Percentiles rank a stretch among this genome's conserved stretches.
Evolutionary conservation across 768 basidiomycete genomes (phyloP).

Genomic region (Serendipita indica): DNA sequence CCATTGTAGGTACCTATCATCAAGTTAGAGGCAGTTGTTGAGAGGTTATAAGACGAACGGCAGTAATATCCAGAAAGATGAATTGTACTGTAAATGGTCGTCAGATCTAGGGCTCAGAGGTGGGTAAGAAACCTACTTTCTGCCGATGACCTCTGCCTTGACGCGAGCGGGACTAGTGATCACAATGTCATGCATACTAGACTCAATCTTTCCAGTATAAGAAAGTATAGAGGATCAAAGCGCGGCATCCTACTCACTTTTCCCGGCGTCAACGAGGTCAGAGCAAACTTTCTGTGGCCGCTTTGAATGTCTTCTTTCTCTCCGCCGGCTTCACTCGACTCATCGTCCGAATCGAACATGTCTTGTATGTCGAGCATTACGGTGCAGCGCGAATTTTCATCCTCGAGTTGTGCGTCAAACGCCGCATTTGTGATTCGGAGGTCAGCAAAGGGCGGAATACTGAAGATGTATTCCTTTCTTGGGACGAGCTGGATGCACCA

Average conservation of each 20-base stretch:
- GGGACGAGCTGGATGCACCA: slow-evolving; percentile 48
- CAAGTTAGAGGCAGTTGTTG: slow-evolving; percentile 4
- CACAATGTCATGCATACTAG: slow-evolving; percentile 52
- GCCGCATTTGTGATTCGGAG: slow-evolving; percentile 72
- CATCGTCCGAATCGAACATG: slow-evolving; percentile 24
- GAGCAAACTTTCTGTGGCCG: slow-evolving; percentile 33
- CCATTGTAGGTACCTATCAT: not conserved
- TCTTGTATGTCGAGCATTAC: slow-evolving; percentile 48
- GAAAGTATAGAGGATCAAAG: too few species aligned
- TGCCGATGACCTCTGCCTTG: slow-evolving; percentile 56
- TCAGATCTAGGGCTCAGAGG: slow-evolving; percentile 14
- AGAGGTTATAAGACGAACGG: slow-evolving; percentile 29
- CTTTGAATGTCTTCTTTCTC: slow-evolving; percentile 23
- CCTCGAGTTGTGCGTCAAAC: slow-evolving; percentile 55
- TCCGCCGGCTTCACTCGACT: slow-evolving; percentile 33
- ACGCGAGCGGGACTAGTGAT: slow-evolving; percentile 53
- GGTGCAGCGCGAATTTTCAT: slow-evolving; percentile 43
- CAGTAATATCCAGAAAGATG: slow-evolving; percentile 79
- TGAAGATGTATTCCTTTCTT: slow-evolving; percentile 40
- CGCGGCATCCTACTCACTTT: slow-evolving; percentile 44
- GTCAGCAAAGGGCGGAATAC: slow-evolving; percentile 38
- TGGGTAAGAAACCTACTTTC: slow-evolving; percentile 43
- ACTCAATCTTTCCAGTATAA: slow-evolving; percentile 52
- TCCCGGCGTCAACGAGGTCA: slow-evolving; percentile 70
- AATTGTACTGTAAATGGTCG: slow-evolving; percentile 34